Evolutionary conservation across 2,329 filamentous ascomycete genomes (phyloP), one percentile per base, ranked within the genome.

Genomic region (Ascomycota sp.): DNA sequence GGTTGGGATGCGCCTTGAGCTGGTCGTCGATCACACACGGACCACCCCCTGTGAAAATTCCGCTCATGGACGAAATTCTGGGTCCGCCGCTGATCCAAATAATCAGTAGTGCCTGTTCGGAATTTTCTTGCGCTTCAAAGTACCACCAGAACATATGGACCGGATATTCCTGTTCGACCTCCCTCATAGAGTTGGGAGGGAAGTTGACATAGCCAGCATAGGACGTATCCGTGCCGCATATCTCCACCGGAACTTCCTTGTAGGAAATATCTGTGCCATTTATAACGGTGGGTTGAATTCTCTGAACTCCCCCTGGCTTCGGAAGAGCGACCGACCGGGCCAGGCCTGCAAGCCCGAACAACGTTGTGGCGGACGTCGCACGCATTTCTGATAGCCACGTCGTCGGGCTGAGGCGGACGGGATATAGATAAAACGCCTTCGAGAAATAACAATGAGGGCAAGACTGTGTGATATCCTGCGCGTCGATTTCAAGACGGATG

Each of bases 1-100:
- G 57, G 33, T 69, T 61, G 15, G 63, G 53, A 17, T 66, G 72
- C 19, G 58, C 57, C 32, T 65, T 59, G 25, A 54, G 56, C 30
- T 62, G 51, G 35, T 60, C 44, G 31, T 62, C 45, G 20, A 65
- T 45, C 36, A 62, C 47, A 41, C 55, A 67, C 11, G 57, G 59
- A 6, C 71, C 71, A 32, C 62, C 57, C 42, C 73, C 71, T 17
- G 57, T 53, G 40, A 77, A 72, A 31, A 78, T 51, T n/a, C 69
- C 69, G 29, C 69, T 56, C 58, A 75, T 62, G 27, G 67, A 72
- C 38, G 64, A 70, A 27, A 56, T 56, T 8, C 70, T 71, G 1
- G 70, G 70, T 2, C 71, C 70, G 32, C 71, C 70, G 45, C 72
- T 74, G 38, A 76, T 57, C 68, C 69, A 78, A 40, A 77, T 65